Percentiles rank a stretch among this genome's conserved stretches.
phyloP scores from a whole-genome alignment of 2,329 filamentous ascomycete genomes.

The Ambrosiella beaveri region DNA sequence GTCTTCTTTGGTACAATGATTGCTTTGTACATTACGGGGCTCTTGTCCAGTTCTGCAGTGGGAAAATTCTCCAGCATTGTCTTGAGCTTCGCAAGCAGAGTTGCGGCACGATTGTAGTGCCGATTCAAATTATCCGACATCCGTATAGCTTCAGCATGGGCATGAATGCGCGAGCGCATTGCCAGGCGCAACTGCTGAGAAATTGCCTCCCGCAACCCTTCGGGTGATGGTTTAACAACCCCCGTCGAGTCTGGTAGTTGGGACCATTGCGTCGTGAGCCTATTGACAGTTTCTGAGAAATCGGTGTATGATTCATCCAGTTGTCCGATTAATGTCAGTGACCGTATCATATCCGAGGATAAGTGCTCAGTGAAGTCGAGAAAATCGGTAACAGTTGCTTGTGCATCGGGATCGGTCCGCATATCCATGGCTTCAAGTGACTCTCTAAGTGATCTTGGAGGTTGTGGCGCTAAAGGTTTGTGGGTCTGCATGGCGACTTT shows the following conservation, averaged over 20 bases:
- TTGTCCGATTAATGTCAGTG: constrained; percentile 46
- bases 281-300: constrained; percentile 36
- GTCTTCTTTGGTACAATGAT: constrained; percentile 2
- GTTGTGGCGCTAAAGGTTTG: constrained; percentile 1
- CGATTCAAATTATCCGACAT: constrained; percentile 46
- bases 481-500: background rate
- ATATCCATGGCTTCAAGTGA: constrained; percentile 29
- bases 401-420: constrained; percentile 46
- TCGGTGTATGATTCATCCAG: constrained; percentile 43
- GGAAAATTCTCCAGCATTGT: constrained; percentile 45
- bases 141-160: constrained; percentile 44
- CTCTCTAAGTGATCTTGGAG: constrained; percentile 15
- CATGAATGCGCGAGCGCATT: constrained; percentile 37
- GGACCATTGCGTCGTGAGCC: constrained; percentile 40
- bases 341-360: constrained; percentile 48
- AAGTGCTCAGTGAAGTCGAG: constrained; percentile 55
- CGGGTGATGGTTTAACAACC: constrained; percentile 25
- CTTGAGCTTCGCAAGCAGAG: constrained; percentile 40
- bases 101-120: constrained; percentile 43
- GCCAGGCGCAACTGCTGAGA: constrained; percentile 38
- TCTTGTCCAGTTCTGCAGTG: constrained; percentile 26
- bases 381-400: constrained; percentile 53
- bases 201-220: constrained; percentile 39
- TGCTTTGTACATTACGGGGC: background rate
- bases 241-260: constrained; percentile 32